phyloP scores from a whole-genome alignment of 306 rosid genomes.

The Trichosanthes cucumerina region DNA sequence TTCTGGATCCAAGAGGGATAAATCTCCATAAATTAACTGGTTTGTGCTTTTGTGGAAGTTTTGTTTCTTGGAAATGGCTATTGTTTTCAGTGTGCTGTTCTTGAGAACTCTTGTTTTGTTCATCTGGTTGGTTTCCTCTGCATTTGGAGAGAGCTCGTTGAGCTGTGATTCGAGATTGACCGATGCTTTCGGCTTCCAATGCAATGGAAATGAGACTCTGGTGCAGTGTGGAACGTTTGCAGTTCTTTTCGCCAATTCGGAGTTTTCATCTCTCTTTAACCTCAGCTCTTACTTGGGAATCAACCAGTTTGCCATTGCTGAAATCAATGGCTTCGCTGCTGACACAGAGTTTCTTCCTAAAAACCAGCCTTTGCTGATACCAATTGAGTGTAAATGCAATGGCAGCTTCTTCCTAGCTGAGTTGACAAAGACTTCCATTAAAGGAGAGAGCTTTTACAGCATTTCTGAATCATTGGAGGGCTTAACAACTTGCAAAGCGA shows the following conservation, averaged over 20 bases:
- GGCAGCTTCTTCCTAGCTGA: conserved; percentile 40
- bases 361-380: conserved; percentile 56
- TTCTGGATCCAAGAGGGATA: not conserved
- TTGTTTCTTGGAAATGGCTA: not conserved
- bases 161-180: conserved; percentile 38
- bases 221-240: conserved; percentile 56
- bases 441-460: conserved; percentile 60
- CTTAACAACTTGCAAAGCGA: conserved; percentile 60
- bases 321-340: conserved; percentile 56
- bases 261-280: conserved; percentile 61
- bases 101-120: conserved; percentile 15
- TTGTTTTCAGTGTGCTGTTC: not conserved
- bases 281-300: conserved; percentile 65
- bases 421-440: conserved; percentile 32
- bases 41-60: not conserved
- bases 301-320: conserved; percentile 32
- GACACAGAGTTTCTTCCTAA: conserved; percentile 46
- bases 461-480: conserved; percentile 68
- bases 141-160: conserved; percentile 29
- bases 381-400: conserved; percentile 61
- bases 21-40: not conserved
- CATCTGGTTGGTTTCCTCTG: conserved; percentile 33
- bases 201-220: conserved; percentile 32
- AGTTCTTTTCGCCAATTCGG: conserved; percentile 48
- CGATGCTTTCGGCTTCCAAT: conserved; percentile 38